Evolutionary conservation across 495 filamentous ascomycete genomes (phyloP).

Genomic region (Pyrenopolyporus hunteri): DNA sequence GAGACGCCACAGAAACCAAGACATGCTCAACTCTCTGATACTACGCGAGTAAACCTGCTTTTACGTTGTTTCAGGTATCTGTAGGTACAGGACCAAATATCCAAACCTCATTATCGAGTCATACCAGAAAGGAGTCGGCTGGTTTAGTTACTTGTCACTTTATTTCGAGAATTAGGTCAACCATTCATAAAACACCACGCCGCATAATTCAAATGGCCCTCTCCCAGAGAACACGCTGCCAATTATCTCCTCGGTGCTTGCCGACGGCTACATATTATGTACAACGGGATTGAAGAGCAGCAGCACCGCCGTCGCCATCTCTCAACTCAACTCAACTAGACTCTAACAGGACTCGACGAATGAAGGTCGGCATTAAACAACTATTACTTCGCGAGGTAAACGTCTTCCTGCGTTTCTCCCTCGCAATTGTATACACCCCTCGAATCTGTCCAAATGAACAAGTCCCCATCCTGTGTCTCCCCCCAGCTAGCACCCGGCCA

Average conservation of each 20-base stretch:
- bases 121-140: background rate
- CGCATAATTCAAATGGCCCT: slow-evolving; percentile 8
- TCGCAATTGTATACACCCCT: slow-evolving; percentile 7
- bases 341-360: slow-evolving; percentile 9
- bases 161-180: background rate
- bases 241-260: slow-evolving; percentile 26
- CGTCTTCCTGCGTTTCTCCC: slow-evolving; percentile 8
- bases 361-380: slow-evolving; percentile 1
- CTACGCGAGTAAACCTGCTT: background rate
- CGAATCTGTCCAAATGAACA: slow-evolving; percentile 4
- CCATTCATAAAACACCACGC: slow-evolving; percentile 30
- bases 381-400: slow-evolving; percentile 30
- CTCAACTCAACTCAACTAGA: background rate
- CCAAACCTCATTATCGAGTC: background rate
- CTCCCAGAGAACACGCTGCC: slow-evolving; percentile 1
- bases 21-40: too few relatives aligned
- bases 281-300: slow-evolving; percentile 29
- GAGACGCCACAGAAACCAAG: too few relatives aligned
- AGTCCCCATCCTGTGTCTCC: background rate
- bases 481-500: too few relatives aligned
- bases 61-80: background rate
- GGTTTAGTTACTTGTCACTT: background rate
- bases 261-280: slow-evolving; percentile 27
- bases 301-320: slow-evolving; percentile 21
- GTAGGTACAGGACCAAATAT: background rate